Evolutionary conservation across 257 asterid species (phyloP).

Genomic region (Craterostigma plantagineum): DNA sequence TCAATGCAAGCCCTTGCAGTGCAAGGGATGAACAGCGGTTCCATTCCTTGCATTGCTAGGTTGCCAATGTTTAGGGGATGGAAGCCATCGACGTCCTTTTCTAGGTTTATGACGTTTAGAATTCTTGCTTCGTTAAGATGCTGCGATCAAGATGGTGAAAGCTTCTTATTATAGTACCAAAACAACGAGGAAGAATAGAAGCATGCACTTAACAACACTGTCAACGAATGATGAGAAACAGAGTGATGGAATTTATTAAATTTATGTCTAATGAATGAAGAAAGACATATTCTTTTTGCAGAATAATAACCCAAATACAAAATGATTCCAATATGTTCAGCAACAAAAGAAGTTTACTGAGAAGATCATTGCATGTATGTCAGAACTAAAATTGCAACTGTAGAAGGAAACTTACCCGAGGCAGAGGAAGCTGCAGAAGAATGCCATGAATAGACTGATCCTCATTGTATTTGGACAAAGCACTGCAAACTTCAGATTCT

Average conservation of each 20-base stretch:
- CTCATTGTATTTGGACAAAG: constrained; percentile 35
- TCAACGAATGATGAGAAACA: too few relatives aligned
- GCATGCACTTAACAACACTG: too few relatives aligned
- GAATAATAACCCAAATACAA: too few relatives aligned
- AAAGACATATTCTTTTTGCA: too few relatives aligned
- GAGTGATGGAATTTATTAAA: too few relatives aligned
- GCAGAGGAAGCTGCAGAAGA: constrained; percentile 89
- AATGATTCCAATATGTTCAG: too few relatives aligned
- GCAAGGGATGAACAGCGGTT: constrained; percentile 57
- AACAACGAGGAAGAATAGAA: too few relatives aligned
- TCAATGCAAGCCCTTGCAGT: constrained; percentile 62
- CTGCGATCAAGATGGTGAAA: constrained; percentile 14
- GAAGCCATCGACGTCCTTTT: constrained; percentile 62
- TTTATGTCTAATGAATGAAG: too few relatives aligned
- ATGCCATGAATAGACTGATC: constrained; percentile 69
- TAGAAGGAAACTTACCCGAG: constrained; percentile 32
- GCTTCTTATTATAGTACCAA: too few relatives aligned
- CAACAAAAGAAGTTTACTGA: too few relatives aligned
- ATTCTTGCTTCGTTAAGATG: constrained; percentile 37
- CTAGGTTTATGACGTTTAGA: constrained; percentile 29
- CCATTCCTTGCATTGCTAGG: constrained; percentile 48
- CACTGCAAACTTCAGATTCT: constrained; percentile 39
- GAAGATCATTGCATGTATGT: not conserved
- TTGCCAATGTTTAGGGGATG: constrained; percentile 58
- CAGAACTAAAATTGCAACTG: constrained; percentile 2